A percentile compares a stretch with the other conserved stretches of the same genome.
These are phyloP conservation scores for Echinosophora koreensis DNA, from an alignment of 306 rosid species.

Conservation along the genomic window DNA sequence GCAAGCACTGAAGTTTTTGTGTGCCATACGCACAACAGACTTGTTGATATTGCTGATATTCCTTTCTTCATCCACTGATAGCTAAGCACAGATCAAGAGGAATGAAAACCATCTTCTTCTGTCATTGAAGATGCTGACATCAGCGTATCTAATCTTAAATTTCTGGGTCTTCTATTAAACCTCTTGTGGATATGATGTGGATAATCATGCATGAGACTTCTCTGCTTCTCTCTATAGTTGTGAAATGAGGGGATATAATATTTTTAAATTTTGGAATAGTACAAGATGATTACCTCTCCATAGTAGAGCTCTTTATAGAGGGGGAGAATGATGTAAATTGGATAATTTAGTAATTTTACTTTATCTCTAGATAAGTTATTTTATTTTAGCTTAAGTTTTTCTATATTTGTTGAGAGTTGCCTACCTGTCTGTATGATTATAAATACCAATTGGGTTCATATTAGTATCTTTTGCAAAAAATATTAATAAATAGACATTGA, in stretches of 20 bases:
- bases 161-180: conserved; percentile 7
- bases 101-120: not conserved
- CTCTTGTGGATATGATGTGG: not conserved
- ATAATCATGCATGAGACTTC: conserved; percentile 26
- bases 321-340: conserved; percentile 6
- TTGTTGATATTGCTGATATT: not conserved
- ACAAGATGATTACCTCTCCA: conserved; percentile 18
- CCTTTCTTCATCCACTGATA: not conserved
- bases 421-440: conserved; percentile 14
- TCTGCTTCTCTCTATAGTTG: conserved; percentile 8
- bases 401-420: conserved; percentile 32
- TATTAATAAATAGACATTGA: conserved; percentile 5
- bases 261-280: conserved; percentile 14
- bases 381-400: conserved; percentile 16
- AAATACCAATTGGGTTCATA: conserved; percentile 6
- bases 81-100: not conserved
- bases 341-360: conserved; percentile 3
- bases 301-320: not conserved
- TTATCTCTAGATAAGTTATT: not conserved
- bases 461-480: not conserved
- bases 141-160: conserved; percentile 17
- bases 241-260: not conserved
- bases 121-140: conserved; percentile 26
- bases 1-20: conserved; percentile 9
- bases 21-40: conserved; percentile 7